Percentiles rank a stretch among this genome's conserved stretches.
Evolutionary conservation across 1,284 basidiomycete genomes (phyloP).

Genomic region (Trichosporon sp.): DNA sequence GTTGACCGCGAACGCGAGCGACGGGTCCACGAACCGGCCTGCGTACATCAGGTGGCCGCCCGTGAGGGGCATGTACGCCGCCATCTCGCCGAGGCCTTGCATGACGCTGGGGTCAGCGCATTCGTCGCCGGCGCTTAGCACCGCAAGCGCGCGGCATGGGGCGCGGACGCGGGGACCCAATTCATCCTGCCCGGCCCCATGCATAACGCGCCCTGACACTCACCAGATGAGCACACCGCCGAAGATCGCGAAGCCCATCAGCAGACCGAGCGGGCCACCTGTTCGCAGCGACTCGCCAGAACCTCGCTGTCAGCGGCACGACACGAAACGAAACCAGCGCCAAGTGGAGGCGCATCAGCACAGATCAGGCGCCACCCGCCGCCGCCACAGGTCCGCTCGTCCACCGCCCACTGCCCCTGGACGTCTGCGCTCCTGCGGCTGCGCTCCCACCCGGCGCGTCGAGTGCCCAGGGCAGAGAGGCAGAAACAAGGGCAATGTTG

Average conservation of each 20-base stretch:
- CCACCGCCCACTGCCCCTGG: not conserved
- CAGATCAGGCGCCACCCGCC: not conserved
- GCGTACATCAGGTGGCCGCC: conserved; percentile 71
- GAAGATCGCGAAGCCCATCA: conserved; percentile 11
- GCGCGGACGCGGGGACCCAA: not conserved
- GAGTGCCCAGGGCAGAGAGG: not conserved
- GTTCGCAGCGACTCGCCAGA: not conserved
- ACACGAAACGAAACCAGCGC: too few relatives aligned
- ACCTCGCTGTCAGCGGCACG: not conserved
- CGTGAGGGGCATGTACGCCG: conserved; percentile 42
- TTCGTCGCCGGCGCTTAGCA: not conserved
- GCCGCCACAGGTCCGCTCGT: not conserved
- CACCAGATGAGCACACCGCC: conserved; percentile 1
- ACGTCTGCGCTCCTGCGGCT: not conserved
- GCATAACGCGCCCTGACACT: not conserved
- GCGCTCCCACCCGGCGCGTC: not conserved
- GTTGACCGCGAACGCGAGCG: conserved; percentile 34
- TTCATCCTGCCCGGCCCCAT: not conserved
- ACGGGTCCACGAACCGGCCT: conserved; percentile 32
- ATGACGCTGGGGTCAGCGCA: conserved; percentile 12
- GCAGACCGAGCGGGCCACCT: conserved; percentile 17
- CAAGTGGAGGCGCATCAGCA: conserved; percentile 9
- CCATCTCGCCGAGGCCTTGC: conserved; percentile 26
- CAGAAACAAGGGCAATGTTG: not conserved
- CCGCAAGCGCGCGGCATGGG: not conserved